Evolutionary conservation across 2,329 filamentous ascomycete species (phyloP).

Genomic region (Ustulina deusta): DNA sequence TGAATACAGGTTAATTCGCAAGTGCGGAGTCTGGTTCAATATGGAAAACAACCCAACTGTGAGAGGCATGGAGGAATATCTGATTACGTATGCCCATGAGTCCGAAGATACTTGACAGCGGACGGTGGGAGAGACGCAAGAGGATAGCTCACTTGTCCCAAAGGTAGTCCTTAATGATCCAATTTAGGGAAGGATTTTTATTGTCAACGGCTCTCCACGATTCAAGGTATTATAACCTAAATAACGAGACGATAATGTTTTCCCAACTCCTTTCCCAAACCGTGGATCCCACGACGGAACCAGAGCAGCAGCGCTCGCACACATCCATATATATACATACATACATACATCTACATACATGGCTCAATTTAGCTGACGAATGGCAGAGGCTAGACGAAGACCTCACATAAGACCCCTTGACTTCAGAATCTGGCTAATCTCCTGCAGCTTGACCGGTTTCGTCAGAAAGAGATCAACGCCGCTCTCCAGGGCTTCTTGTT

Average conservation of each 20-base stretch:
- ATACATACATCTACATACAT: background rate
- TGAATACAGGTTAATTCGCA: background rate
- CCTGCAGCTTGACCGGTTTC: slow-evolving; percentile 58
- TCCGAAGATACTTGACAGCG: too few relatives aligned
- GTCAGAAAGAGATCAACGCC: slow-evolving; percentile 62
- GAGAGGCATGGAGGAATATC: too few relatives aligned
- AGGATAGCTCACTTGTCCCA: too few relatives aligned
- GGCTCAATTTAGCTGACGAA: background rate
- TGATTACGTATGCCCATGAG: too few relatives aligned
- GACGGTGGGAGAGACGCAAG: too few relatives aligned
- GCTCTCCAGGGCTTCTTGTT: slow-evolving; percentile 59
- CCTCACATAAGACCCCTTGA: slow-evolving; percentile 27
- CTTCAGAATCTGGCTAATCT: slow-evolving; percentile 39
- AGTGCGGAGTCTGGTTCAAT: too few relatives aligned
- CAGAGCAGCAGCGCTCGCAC: background rate
- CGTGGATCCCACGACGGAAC: background rate
- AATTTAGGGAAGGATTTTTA: background rate
- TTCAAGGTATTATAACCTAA: background rate
- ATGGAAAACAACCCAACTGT: too few relatives aligned
- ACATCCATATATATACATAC: too few relatives aligned
- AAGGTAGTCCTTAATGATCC: background rate
- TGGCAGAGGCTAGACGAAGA: background rate
- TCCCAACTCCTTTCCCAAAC: background rate
- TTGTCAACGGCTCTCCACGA: background rate
- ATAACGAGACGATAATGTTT: background rate